Conservation (phyloP, 768 basidiomycete genomes). For the Boletus eberwhitei region DNA sequence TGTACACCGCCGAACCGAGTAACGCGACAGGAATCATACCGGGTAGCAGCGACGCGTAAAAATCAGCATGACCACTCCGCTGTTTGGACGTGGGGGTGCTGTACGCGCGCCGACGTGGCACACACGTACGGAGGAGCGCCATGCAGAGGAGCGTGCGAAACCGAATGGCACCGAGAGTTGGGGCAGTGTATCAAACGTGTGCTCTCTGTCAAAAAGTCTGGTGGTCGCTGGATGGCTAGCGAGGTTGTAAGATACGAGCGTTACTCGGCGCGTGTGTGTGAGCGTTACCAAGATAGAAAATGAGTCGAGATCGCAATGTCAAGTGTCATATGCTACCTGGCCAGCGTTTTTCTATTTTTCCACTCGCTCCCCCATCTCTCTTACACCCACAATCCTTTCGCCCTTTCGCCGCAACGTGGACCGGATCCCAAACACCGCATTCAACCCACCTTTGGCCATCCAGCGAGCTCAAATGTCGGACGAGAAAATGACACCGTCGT, state of each 20-base stretch:
- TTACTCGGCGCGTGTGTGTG: conserved; percentile 10
- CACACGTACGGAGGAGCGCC: not conserved
- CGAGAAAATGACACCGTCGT: conserved; percentile 19
- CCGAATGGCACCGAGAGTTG: too few relatives aligned
- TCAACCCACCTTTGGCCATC: not conserved
- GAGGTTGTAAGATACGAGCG: too few relatives aligned
- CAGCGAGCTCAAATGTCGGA: conserved; percentile 15
- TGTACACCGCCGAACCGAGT: conserved; percentile 75
- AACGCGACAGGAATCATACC: conserved; percentile 77
- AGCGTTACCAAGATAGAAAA: conserved; percentile 12
- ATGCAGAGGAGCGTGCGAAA: too few relatives aligned
- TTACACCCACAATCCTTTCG: not conserved
- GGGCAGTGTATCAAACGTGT: not conserved
- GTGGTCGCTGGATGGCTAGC: too few relatives aligned
- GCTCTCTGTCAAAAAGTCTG: too few relatives aligned
- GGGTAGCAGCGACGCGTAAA: conserved; percentile 69
- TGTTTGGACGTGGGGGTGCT: conserved; percentile 8
- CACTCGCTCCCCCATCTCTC: not conserved
- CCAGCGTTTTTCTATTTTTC: not conserved
- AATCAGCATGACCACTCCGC: conserved; percentile 53
- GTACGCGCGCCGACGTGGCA: conserved; percentile 3
- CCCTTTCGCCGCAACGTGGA: not conserved
- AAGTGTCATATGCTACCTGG: not conserved
- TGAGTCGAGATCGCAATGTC: conserved; percentile 4
- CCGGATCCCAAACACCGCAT: conserved; percentile 10